These are phyloP conservation scores for Cryptosporidium muris DNA, from an alignment of 169 alveolate species.

Conservation along the genomic window DNA sequence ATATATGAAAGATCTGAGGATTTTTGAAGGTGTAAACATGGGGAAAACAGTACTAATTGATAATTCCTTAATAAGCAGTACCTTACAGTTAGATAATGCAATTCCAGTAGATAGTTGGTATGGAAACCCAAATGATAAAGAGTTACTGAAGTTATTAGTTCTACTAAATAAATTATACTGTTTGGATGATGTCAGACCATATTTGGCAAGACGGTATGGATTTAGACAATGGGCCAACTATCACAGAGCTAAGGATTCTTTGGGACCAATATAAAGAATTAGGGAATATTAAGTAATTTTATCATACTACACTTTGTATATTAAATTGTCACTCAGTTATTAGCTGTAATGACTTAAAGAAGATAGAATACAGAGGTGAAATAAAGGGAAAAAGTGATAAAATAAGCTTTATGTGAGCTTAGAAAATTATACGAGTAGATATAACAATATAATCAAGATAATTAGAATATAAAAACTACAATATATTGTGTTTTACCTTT, in stretches of 20 bases:
- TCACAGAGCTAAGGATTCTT: conserved; percentile 39
- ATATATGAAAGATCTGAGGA: conserved; percentile 81
- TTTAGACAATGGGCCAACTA: conserved; percentile 56
- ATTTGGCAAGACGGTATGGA: conserved; percentile 60
- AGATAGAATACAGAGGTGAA: too few relatives aligned
- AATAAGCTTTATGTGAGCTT: too few relatives aligned
- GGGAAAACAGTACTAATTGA: conserved; percentile 82
- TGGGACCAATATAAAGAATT: conserved; percentile 24
- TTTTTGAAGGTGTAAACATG: conserved; percentile 76
- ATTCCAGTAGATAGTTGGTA: conserved; percentile 86
- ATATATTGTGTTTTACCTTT: not conserved
- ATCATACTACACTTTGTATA: not conserved
- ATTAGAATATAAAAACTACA: not conserved
- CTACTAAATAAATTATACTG: conserved; percentile 57
- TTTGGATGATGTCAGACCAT: conserved; percentile 58
- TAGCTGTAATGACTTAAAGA: too few relatives aligned
- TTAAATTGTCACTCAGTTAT: not conserved
- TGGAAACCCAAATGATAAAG: conserved; percentile 80
- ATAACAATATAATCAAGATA: too few relatives aligned
- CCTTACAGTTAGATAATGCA: conserved; percentile 83
- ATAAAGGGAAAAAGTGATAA: too few relatives aligned
- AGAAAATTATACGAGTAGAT: too few relatives aligned
- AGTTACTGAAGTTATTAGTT: conserved; percentile 75
- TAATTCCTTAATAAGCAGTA: conserved; percentile 81
- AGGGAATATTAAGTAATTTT: not conserved